These are phyloP conservation scores for Cystobasidium pallidum DNA, from an alignment of 1,284 basidiomycete genomes.

Conservation along the genomic window DNA sequence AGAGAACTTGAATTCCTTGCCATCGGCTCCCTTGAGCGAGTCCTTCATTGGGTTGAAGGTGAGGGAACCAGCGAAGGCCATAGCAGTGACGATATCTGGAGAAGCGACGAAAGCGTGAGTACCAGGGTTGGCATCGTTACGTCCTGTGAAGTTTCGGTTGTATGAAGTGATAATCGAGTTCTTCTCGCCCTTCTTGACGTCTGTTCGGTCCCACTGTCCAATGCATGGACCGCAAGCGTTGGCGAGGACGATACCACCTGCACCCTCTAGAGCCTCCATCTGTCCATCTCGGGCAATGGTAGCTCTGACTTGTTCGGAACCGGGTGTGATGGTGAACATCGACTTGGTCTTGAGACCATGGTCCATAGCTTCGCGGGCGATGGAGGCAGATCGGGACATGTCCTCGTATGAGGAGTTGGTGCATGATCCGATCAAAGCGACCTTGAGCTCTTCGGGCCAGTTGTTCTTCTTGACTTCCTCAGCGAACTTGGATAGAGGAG, in stretches of 20 bases:
- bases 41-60: conserved; percentile 98
- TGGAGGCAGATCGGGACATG: conserved; percentile 95
- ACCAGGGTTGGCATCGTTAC: conserved; percentile 98
- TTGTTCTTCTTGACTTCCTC: conserved; percentile 89
- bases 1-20: conserved; percentile 96
- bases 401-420: conserved; percentile 99
- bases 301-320: conserved; percentile 96
- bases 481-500: conserved; percentile 85
- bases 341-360: conserved; percentile 90
- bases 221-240: conserved; percentile 99
- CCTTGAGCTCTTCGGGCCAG: conserved; percentile 97
- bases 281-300: conserved; percentile 96
- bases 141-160: conserved; percentile 99
- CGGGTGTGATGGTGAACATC: conserved; percentile 96
- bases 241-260: conserved; percentile 91
- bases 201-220: conserved; percentile 96
- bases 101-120: conserved; percentile 99
- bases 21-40: conserved; percentile 82
- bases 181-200: conserved; percentile 93
- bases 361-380: conserved; percentile 81
- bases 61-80: conserved; percentile 91
- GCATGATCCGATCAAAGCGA: conserved; percentile 97
- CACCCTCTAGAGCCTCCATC: conserved; percentile 81
- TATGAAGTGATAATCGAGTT: conserved; percentile 99
- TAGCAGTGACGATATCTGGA: conserved; percentile 95